Base-by-base conservation (phyloP, 225 moss, liverwort and hornwort genomes). In the Sphagnum tenellum region DNA sequence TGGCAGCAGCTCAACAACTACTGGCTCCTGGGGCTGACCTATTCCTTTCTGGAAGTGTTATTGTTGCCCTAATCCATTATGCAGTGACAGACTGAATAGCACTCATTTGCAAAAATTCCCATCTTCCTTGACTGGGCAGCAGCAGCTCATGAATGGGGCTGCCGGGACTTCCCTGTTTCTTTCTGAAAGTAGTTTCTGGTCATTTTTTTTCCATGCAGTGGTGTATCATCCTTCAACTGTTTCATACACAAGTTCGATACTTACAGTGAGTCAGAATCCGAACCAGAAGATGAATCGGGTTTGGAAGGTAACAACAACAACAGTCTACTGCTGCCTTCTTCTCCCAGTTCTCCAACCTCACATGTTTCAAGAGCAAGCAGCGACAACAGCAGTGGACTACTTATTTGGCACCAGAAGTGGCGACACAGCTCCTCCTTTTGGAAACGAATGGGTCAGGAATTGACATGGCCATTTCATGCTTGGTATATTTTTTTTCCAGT, bases 221-320 rank as follows among this genome's bases (percentile, higher is more conserved):
- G 92, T 66, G 96, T 90, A 50, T 96, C 96, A 53, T 96, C 98
- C 5, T 98, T 98, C 82, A 98, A 98, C 67, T 63, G 78, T 49
- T 90, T 79, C 63, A 75, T 92, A 50, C 84, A 88, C 29, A 86
- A 96, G 46, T 89, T 80, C 58, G 93, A 89, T 10, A 84, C 83
- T 8, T 88, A 89, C 55, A 64, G 55, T 5, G 93, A 89, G 47
- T 72, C 73, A 7, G 79, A 77, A 48, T 75, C 72, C 9, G 93
- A 93, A 49, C 73, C 87, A 4, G 93, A 74, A 45, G 73, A 84
- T 44, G 80, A 82, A 47, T 85, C 90, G 57, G 93, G 85, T 57
- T 70, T 71, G 64, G 87, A 90, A 8, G 87, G 77, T 44, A 76
- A 90, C 6, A 85, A 83, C 3, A 82, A 82, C 67, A 80, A 29